These are phyloP conservation scores for Neonectria magnoliae DNA, from an alignment of 2,329 filamentous ascomycete species.

Conservation along the genomic window DNA sequence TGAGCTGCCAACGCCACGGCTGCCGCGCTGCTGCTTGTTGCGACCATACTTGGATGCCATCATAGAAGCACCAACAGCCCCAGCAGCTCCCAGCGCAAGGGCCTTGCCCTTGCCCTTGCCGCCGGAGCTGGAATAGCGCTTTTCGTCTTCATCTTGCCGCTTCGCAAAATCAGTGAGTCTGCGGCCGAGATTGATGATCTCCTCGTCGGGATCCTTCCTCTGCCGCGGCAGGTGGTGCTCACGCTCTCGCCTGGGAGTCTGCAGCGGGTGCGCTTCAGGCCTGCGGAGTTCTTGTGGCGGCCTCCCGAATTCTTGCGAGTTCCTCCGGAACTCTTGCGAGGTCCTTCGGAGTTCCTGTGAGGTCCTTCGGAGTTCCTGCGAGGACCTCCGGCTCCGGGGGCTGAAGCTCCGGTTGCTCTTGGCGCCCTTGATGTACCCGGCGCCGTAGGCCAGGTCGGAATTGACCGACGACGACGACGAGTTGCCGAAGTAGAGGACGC, in stretches of 20 bases:
- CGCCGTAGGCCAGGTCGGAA: slow-evolving; percentile 74
- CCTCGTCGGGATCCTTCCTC: slow-evolving; percentile 62
- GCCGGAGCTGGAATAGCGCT: slow-evolving; percentile 47
- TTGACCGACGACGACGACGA: slow-evolving; percentile 75
- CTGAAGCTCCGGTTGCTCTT: slow-evolving; percentile 43
- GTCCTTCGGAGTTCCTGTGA: slow-evolving; percentile 1
- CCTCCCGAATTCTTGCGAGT: slow-evolving; percentile 16
- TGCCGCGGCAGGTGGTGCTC: slow-evolving; percentile 3
- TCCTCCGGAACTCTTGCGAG: background rate
- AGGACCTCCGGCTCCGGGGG: slow-evolving; percentile 37
- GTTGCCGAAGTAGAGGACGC: slow-evolving; percentile 68
- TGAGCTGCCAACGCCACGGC: slow-evolving; percentile 53
- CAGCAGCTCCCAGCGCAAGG: slow-evolving; percentile 40
- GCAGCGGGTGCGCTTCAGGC: slow-evolving; percentile 31
- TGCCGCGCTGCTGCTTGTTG: slow-evolving; percentile 48
- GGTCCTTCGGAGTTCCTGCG: slow-evolving; percentile 14
- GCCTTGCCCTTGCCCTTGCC: slow-evolving; percentile 40
- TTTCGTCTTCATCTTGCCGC: slow-evolving; percentile 61
- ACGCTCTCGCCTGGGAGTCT: slow-evolving; percentile 21
- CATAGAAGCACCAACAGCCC: slow-evolving; percentile 54
- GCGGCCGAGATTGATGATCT: slow-evolving; percentile 66
- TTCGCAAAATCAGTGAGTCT: slow-evolving; percentile 64
- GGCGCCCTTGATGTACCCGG: slow-evolving; percentile 62
- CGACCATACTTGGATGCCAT: slow-evolving; percentile 52
- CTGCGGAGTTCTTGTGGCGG: slow-evolving; percentile 29